A percentile compares a stretch with the other conserved stretches of the same genome.
Evolutionary conservation across 2,329 filamentous ascomycete genomes (phyloP).

Genomic region (Lasiodiplodia theobromae): DNA sequence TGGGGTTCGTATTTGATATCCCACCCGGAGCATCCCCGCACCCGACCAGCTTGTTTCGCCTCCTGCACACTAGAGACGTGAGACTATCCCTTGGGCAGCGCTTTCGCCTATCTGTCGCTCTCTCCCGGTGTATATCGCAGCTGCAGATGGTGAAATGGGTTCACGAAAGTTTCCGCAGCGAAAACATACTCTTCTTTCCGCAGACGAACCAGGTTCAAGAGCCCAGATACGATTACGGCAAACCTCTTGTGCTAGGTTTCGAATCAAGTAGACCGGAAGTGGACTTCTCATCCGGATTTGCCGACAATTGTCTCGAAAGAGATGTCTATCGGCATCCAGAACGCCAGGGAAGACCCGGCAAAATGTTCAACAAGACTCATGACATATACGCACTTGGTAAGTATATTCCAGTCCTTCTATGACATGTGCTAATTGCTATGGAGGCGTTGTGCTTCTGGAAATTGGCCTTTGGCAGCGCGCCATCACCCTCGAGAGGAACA

Average conservation of each 20-base stretch:
- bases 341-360: constrained; percentile 42
- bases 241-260: constrained; percentile 33
- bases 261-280: constrained; percentile 32
- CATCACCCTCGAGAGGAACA: constrained; percentile 30
- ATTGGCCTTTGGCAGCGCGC: constrained; percentile 39
- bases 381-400: constrained; percentile 48
- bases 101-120: constrained; percentile 28
- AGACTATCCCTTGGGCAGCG: constrained; percentile 24
- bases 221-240: neutral
- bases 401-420: neutral
- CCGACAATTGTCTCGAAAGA: constrained; percentile 19
- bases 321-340: constrained; percentile 43
- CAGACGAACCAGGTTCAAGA: neutral
- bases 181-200: constrained; percentile 34
- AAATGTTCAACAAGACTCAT: constrained; percentile 41
- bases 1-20: constrained; percentile 32
- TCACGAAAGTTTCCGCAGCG: constrained; percentile 34
- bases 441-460: constrained; percentile 47
- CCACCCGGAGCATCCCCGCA: constrained; percentile 1
- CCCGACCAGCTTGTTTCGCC: constrained; percentile 26
- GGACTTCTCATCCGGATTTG: constrained; percentile 30
- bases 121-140: constrained; percentile 31
- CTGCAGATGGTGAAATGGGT: constrained; percentile 34
- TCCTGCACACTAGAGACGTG: constrained; percentile 7
- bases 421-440: neutral